Conservation (phyloP, 2,329 filamentous ascomycete genomes). For the Aspergillus costaricaensis region DNA sequence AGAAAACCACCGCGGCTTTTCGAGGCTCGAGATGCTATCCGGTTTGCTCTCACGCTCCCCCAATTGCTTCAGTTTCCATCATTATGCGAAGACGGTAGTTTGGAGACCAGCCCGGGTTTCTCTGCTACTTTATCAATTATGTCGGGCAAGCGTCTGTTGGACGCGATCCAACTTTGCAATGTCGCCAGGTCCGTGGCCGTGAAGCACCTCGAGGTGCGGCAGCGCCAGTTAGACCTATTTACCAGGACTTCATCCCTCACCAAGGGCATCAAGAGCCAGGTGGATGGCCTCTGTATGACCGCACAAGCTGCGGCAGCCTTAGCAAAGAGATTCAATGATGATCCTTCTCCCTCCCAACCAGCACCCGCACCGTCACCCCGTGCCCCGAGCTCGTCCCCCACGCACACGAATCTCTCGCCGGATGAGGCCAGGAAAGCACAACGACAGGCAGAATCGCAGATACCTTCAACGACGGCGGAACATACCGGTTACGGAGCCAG, state of each 20-base stretch:
- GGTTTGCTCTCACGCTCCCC: neutral
- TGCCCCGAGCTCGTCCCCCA: slow-evolving; percentile 33
- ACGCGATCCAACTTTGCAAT: slow-evolving; percentile 69
- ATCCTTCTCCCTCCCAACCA: slow-evolving; percentile 31
- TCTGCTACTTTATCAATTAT: slow-evolving; percentile 35
- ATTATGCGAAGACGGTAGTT: slow-evolving; percentile 26
- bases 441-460: slow-evolving; percentile 52
- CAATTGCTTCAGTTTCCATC: slow-evolving; percentile 7
- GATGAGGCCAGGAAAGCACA: slow-evolving; percentile 50
- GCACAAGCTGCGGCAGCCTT: slow-evolving; percentile 62
- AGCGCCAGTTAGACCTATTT: slow-evolving; percentile 64
- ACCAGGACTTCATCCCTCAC: slow-evolving; percentile 65
- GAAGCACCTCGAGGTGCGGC: slow-evolving; percentile 62
- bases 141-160: slow-evolving; percentile 66
- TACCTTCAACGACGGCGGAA: slow-evolving; percentile 54
- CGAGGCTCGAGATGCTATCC: neutral
- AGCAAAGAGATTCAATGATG: slow-evolving; percentile 61
- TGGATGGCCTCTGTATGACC: slow-evolving; percentile 62
- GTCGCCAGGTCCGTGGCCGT: slow-evolving; percentile 68
- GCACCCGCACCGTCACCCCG: slow-evolving; percentile 23
- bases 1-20: slow-evolving; percentile 13
- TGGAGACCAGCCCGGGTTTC: neutral
- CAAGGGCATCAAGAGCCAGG: slow-evolving; percentile 63
- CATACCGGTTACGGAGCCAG: slow-evolving; percentile 32
- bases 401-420: slow-evolving; percentile 35